Conservation (phyloP, 129 eudicot species). For the Helianthus tuberosus region DNA sequence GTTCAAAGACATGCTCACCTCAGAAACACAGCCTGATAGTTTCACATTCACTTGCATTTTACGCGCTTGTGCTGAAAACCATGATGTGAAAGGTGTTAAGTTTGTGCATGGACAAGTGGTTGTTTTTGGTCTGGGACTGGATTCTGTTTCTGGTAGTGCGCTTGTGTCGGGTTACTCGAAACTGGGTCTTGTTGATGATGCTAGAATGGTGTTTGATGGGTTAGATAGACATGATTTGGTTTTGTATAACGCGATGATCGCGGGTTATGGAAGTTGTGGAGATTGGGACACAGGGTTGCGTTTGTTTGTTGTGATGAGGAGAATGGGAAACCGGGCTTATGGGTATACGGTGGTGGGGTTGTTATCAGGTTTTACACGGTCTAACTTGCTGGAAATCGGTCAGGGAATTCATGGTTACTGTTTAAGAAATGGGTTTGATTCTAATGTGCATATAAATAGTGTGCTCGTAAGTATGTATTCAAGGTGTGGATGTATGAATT, state of each 20-base stretch:
- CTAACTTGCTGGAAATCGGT: constrained; percentile 46
- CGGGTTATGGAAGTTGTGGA: constrained; percentile 59
- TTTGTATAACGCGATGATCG: constrained; percentile 66
- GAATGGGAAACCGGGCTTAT: constrained; percentile 52
- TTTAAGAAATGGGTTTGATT: constrained; percentile 53
- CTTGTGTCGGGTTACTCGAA: constrained; percentile 78
- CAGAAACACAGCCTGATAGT: constrained; percentile 63
- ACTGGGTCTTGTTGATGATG: constrained; percentile 52
- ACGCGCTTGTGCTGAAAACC: constrained; percentile 59
- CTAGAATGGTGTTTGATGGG: constrained; percentile 49
- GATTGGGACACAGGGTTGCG: constrained; percentile 51
- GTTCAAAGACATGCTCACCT: constrained; percentile 49
- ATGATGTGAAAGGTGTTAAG: constrained; percentile 39
- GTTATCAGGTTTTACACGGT: constrained; percentile 44
- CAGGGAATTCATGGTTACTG: constrained; percentile 67
- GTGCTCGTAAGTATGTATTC: constrained; percentile 76
- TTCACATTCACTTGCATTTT: constrained; percentile 73
- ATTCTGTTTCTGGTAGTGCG: constrained; percentile 60
- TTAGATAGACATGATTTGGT: constrained; percentile 59
- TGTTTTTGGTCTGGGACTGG: constrained; percentile 44
- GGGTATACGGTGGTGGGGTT: constrained; percentile 79
- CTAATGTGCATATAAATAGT: constrained; percentile 58
- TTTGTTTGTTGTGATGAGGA: constrained; percentile 51
- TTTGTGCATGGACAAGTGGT: constrained; percentile 62
- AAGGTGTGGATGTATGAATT: constrained; percentile 52